These are phyloP conservation scores for Tylopilus sp. DNA, from an alignment of 768 basidiomycete species.

Conservation along the genomic window DNA sequence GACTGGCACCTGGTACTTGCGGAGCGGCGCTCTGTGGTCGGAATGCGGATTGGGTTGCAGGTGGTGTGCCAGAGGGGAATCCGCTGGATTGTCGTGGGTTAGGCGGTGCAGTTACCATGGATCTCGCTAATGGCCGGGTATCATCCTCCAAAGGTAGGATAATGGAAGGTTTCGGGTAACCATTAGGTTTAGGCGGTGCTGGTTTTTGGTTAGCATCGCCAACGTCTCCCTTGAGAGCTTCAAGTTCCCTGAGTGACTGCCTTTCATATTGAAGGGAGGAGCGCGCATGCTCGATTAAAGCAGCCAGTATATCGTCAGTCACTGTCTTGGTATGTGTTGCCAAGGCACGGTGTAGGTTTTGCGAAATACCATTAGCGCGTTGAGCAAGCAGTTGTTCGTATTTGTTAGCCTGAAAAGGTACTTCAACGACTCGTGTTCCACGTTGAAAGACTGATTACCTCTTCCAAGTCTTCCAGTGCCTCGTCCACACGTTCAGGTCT, in stretches of 20 bases:
- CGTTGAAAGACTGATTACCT: conserved; percentile 47
- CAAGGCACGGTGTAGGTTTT: conserved; percentile 86
- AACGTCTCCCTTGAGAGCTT: conserved; percentile 77
- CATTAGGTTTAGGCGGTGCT: conserved; percentile 43
- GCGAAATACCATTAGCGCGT: conserved; percentile 90
- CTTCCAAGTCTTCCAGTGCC: conserved; percentile 88
- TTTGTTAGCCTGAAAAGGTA: conserved; percentile 67
- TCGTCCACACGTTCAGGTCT: conserved; percentile 85
- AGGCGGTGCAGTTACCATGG: conserved; percentile 20
- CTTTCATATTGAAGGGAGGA: conserved; percentile 90
- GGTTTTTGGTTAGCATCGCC: conserved; percentile 61
- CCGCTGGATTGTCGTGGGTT: conserved; percentile 18
- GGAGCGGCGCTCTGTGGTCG: conserved; percentile 35
- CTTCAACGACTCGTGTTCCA: conserved; percentile 9
- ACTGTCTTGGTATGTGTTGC: conserved; percentile 81
- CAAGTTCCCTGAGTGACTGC: conserved; percentile 83
- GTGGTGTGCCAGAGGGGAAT: conserved; percentile 17
- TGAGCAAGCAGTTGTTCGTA: conserved; percentile 82
- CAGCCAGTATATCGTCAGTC: conserved; percentile 87
- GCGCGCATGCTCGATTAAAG: conserved; percentile 89
- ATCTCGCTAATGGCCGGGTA: conserved; percentile 28
- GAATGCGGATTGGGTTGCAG: conserved; percentile 21
- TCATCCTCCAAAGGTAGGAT: conserved; percentile 66
- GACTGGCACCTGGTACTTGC: conserved; percentile 54
- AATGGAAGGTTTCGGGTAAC: conserved; percentile 56